Conservation (phyloP, 768 basidiomycete genomes). For the Myochromella boudieri region DNA sequence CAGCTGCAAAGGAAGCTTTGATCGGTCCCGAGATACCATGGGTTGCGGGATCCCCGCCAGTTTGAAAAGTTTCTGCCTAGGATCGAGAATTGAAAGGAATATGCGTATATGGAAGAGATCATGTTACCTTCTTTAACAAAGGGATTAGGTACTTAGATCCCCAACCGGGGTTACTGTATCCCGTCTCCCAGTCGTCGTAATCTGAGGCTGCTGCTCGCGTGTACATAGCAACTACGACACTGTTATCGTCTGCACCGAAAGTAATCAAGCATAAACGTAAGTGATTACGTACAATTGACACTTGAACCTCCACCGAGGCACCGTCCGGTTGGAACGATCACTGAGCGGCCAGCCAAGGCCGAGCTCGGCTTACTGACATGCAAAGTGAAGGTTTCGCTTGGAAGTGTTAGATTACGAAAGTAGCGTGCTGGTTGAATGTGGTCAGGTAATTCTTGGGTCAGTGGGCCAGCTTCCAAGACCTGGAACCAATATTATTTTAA, state of each 20-base stretch:
- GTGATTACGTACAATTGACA: slow-evolving; percentile 54
- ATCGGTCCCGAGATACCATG: slow-evolving; percentile 55
- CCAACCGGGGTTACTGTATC: slow-evolving; percentile 60
- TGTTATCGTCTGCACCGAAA: background rate
- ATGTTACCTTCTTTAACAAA: slow-evolving; percentile 51
- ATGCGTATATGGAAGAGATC: background rate
- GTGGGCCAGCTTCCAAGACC: slow-evolving; percentile 60
- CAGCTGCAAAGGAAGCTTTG: slow-evolving; percentile 43
- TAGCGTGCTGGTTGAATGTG: slow-evolving; percentile 59
- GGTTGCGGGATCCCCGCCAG: slow-evolving; percentile 22
- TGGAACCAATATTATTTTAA: slow-evolving; percentile 10
- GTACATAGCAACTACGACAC: slow-evolving; percentile 46
- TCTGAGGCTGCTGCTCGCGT: slow-evolving; percentile 61
- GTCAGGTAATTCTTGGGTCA: slow-evolving; percentile 40
- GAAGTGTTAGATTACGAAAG: slow-evolving; percentile 38
- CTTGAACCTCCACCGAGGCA: slow-evolving; percentile 63
- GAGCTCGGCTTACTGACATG: slow-evolving; percentile 44
- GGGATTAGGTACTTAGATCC: slow-evolving; percentile 57
- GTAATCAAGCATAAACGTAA: background rate
- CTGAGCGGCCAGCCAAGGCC: slow-evolving; percentile 40
- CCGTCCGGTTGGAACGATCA: slow-evolving; percentile 44
- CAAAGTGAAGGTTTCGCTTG: slow-evolving; percentile 42
- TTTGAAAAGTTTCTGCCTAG: slow-evolving; percentile 43
- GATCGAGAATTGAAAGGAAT: background rate
- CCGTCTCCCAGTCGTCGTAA: slow-evolving; percentile 61